Evolutionary conservation across 2,329 filamentous ascomycete genomes (phyloP).

Genomic region (Cryphonectria nitschkei): DNA sequence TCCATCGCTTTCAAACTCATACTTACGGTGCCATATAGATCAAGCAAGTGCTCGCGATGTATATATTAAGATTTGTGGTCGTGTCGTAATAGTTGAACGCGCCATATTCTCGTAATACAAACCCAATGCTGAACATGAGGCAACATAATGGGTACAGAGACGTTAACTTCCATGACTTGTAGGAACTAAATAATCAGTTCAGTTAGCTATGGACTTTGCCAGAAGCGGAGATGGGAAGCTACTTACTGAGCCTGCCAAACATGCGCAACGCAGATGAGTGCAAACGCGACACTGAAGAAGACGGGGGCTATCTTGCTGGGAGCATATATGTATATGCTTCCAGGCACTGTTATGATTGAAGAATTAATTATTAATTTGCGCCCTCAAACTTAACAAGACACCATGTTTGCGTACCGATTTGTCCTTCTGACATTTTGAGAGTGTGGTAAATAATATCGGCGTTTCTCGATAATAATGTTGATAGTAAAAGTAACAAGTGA

Average conservation of each 20-base stretch:
- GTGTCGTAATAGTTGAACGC: conserved; percentile 42
- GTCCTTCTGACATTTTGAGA: conserved; percentile 11
- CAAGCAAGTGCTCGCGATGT: conserved; percentile 41
- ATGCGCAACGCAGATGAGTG: conserved; percentile 36
- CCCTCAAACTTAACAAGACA: background rate
- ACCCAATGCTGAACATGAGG: conserved; percentile 48
- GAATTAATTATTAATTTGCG: background rate
- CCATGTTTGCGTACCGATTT: background rate
- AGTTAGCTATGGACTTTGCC: background rate
- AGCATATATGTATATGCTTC: conserved; percentile 39
- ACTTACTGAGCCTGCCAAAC: conserved; percentile 34
- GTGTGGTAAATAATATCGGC: background rate
- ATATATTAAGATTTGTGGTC: conserved; percentile 36
- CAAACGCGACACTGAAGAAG: conserved; percentile 41
- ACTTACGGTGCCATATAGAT: conserved; percentile 45
- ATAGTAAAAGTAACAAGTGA: background rate
- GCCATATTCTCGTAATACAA: conserved; percentile 49
- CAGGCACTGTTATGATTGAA: conserved; percentile 28
- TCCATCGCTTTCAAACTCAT: no score
- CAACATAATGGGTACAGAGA: conserved; percentile 48
- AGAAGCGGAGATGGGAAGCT: background rate
- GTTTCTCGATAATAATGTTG: background rate
- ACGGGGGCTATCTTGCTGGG: conserved; percentile 43
- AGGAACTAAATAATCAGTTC: conserved; percentile 35
- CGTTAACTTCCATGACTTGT: conserved; percentile 48